These are phyloP conservation scores for Angomonas desouzai DNA, from an alignment of 208 protist genomes.

Conservation along the genomic window DNA sequence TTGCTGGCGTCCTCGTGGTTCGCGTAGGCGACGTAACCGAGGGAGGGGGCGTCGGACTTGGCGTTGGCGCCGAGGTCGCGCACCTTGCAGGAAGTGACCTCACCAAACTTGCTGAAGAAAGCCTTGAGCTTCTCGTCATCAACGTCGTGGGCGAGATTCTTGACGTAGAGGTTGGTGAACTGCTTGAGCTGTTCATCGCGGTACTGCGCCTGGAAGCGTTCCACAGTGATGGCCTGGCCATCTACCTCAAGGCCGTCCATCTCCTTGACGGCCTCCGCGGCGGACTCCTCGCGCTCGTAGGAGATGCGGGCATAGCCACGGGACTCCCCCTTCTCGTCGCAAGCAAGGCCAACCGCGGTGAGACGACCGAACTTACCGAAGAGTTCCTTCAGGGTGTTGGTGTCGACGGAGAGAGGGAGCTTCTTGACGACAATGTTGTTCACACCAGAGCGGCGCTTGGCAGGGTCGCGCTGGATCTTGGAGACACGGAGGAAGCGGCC, in stretches of 20 bases:
- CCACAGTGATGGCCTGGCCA: slow-evolving; percentile 92
- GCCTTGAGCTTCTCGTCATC: slow-evolving; percentile 92
- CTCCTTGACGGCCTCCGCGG: slow-evolving; percentile 88
- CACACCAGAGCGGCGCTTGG: slow-evolving; percentile 95
- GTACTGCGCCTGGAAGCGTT: slow-evolving; percentile 94
- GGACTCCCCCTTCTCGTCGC: slow-evolving; percentile 88
- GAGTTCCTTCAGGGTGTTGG: slow-evolving; percentile 92
- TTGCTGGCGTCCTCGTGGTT: slow-evolving; percentile 89
- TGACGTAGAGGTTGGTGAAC: slow-evolving; percentile 99
- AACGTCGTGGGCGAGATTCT: slow-evolving; percentile 97
- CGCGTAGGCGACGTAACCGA: slow-evolving; percentile 97
- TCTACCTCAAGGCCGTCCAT: slow-evolving; percentile 83
- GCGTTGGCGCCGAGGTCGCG: slow-evolving; percentile 86
- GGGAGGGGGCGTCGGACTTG: slow-evolving; percentile 78
- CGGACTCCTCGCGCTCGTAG: slow-evolving; percentile 93
- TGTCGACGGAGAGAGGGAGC: slow-evolving; percentile 94
- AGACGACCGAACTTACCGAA: slow-evolving; percentile 94
- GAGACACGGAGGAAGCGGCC: slow-evolving; percentile 96
- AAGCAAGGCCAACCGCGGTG: slow-evolving; percentile 85
- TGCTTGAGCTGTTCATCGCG: slow-evolving; percentile 91
- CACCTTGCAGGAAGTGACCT: slow-evolving; percentile 96
- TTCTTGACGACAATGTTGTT: slow-evolving; percentile 99
- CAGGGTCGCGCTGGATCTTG: slow-evolving; percentile 98
- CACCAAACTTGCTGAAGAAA: slow-evolving; percentile 94
- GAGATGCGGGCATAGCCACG: slow-evolving; percentile 97